phyloP scores from a whole-genome alignment of 2,329 filamentous ascomycete species.

The Hymenoscyphus repandus region DNA sequence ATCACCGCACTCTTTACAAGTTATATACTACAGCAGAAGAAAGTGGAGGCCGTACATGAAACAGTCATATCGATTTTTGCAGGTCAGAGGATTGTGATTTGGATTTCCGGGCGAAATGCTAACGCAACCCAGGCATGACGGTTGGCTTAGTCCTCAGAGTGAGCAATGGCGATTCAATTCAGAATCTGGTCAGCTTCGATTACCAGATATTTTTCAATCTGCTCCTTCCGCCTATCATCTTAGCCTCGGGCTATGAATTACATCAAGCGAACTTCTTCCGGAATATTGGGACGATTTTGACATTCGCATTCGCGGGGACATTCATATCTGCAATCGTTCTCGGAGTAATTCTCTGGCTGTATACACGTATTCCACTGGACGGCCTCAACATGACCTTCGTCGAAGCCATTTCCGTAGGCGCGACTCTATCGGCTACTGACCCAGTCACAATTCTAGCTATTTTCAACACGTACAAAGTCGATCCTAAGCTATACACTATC shows the following conservation, averaged over 20 bases:
- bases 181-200: conserved; percentile 90
- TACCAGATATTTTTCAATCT: conserved; percentile 99
- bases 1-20: conserved; percentile 94
- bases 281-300: conserved; percentile 94
- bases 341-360: conserved; percentile 80
- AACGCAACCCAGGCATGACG: conserved; percentile 67
- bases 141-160: conserved; percentile 85
- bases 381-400: conserved; percentile 84
- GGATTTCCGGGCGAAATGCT: not conserved
- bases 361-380: conserved; percentile 81
- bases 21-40: conserved; percentile 93
- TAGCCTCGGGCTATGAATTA: conserved; percentile 93
- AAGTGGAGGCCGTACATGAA: conserved; percentile 95
- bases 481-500: conserved; percentile 96
- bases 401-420: conserved; percentile 93
- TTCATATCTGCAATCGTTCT: conserved; percentile 97
- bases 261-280: conserved; percentile 99
- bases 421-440: conserved; percentile 93
- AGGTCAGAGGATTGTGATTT: conserved; percentile 44
- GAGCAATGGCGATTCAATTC: conserved; percentile 74
- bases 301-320: conserved; percentile 94
- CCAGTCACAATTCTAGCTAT: conserved; percentile 97
- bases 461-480: conserved; percentile 99
- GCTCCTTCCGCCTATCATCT: conserved; percentile 94
- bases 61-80: conserved; percentile 98